Conservation (phyloP, 495 filamentous ascomycete genomes). For the Poronia punctata region DNA sequence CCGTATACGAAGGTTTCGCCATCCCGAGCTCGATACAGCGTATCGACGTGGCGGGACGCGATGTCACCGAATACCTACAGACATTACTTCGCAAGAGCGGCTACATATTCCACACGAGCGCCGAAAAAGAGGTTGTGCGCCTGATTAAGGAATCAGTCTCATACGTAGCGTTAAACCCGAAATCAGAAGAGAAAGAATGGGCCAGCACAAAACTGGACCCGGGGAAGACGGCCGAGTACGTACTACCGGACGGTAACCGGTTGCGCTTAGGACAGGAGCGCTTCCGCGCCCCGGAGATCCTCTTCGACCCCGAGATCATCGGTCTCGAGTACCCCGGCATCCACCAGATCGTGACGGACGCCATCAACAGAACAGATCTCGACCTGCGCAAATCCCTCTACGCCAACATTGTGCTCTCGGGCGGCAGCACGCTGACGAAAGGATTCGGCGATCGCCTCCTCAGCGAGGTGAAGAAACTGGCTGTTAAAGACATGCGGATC, state of each 20-base stretch:
- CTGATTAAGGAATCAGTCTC: conserved; percentile 92
- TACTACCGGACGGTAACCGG: conserved; percentile 77
- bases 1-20: conserved; percentile 96
- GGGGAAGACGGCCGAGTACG: conserved; percentile 74
- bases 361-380: conserved; percentile 94
- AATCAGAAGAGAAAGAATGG: conserved; percentile 96
- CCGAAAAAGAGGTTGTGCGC: conserved; percentile 95
- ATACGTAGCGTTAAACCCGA: conserved; percentile 89
- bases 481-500: conserved; percentile 98
- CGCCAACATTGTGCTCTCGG: conserved; percentile 93
- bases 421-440: conserved; percentile 77
- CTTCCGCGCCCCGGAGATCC: conserved; percentile 92
- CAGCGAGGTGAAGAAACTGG: conserved; percentile 83
- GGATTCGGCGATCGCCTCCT: conserved; percentile 94
- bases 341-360: conserved; percentile 94
- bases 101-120: conserved; percentile 92
- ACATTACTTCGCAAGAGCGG: conserved; percentile 85
- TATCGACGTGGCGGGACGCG: conserved; percentile 96
- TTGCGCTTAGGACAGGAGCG: conserved; percentile 50
- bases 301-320: conserved; percentile 96
- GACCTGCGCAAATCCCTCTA: conserved; percentile 92
- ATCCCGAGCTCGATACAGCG: conserved; percentile 89
- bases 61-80: conserved; percentile 95
- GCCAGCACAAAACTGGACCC: conserved; percentile 52
- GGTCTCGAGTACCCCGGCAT: conserved; percentile 95